phyloP scores from a whole-genome alignment of 176 grass and related monocot genomes.

The Oryza punctata region DNA sequence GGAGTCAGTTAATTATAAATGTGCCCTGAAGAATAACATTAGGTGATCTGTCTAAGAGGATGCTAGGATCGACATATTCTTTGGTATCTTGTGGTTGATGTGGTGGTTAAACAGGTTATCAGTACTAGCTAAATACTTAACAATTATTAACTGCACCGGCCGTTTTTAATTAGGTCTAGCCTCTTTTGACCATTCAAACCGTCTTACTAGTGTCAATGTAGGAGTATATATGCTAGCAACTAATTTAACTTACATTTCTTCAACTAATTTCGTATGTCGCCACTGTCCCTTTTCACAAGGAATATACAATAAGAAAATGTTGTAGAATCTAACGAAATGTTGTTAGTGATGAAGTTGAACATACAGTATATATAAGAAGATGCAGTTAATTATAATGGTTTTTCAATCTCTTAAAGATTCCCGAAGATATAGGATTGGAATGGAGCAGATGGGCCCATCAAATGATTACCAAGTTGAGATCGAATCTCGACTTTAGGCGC shows the following conservation, averaged over 20 bases:
- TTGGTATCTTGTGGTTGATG: constrained; percentile 17
- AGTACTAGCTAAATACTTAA: background rate
- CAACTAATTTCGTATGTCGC: background rate
- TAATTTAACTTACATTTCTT: background rate
- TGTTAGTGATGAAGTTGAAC: background rate
- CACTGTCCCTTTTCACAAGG: background rate
- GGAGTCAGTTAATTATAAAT: background rate
- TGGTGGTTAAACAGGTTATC: constrained; percentile 18
- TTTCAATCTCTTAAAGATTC: constrained; percentile 26
- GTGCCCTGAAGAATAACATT: constrained; percentile 16
- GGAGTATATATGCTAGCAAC: background rate
- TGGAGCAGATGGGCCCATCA: constrained; percentile 23
- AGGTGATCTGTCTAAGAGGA: constrained; percentile 22
- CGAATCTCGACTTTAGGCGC: constrained; percentile 37
- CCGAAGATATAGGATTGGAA: background rate
- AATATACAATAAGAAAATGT: background rate
- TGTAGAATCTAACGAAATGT: constrained; percentile 13
- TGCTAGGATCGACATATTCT: background rate
- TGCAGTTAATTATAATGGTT: background rate
- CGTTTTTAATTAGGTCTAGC: background rate
- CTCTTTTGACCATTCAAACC: constrained; percentile 2
- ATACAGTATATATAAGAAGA: background rate
- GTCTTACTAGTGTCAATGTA: constrained; percentile 11
- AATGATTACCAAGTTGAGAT: constrained; percentile 36
- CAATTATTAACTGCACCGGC: constrained; percentile 13